A percentile compares a stretch with the other conserved stretches of the same genome.
These are phyloP conservation scores for Sphagnum contortum DNA, from an alignment of 225 moss, liverwort and hornwort species.

Conservation along the genomic window DNA sequence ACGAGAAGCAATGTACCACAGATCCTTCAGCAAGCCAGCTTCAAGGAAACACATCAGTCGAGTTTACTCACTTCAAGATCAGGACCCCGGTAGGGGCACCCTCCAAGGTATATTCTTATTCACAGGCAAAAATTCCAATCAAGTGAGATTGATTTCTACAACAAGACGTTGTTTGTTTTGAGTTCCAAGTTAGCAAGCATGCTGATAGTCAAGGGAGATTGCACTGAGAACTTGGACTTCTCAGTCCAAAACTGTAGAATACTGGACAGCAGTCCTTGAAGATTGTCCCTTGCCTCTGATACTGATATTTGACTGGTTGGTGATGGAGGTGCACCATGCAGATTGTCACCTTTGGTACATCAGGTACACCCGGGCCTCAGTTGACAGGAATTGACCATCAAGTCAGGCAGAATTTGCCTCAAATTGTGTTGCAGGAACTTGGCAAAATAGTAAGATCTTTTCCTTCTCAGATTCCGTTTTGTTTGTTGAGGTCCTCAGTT, in stretches of 20 bases:
- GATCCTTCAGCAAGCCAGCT: neutral
- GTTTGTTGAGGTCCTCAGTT: no score
- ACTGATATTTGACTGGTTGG: no score
- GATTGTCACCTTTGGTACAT: conserved; percentile 22
- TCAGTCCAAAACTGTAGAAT: no score
- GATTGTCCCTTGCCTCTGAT: no score
- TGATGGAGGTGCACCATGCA: neutral
- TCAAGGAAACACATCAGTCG: conserved; percentile 4
- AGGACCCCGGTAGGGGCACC: conserved; percentile 5
- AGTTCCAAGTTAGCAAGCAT: no score
- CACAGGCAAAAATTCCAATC: no score
- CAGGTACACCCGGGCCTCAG: conserved; percentile 12
- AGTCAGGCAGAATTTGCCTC: conserved; percentile 27
- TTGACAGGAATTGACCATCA: conserved; percentile 19
- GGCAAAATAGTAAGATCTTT: conserved; percentile 14
- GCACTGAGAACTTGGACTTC: no score
- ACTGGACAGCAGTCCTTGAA: no score
- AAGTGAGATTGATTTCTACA: no score
- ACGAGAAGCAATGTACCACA: neutral
- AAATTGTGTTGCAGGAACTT: conserved; percentile 19
- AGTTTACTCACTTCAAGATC: conserved; percentile 24
- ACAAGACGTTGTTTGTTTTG: no score
- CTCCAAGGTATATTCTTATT: conserved; percentile 8
- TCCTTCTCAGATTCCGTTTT: no score
- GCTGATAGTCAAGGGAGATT: no score